Evolutionary conservation across 2,329 filamentous ascomycete species (phyloP).

Genomic region (Cercospora sesami): DNA sequence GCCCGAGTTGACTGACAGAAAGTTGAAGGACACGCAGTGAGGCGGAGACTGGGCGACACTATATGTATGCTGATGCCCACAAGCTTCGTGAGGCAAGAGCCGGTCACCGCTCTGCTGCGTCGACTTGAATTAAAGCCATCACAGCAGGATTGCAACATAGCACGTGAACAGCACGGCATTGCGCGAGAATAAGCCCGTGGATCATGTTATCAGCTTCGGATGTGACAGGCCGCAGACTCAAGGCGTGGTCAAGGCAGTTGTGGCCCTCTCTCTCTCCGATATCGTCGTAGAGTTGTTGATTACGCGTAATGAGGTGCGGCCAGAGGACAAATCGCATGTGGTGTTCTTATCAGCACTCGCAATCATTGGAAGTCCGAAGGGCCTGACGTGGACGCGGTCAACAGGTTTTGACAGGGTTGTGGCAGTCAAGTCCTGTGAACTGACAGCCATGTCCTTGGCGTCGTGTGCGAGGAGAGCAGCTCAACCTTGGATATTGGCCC

Average conservation of each 20-base stretch:
- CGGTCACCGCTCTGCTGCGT: neutral
- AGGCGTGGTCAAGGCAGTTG: neutral
- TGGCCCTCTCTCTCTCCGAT: neutral
- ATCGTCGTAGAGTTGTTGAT: neutral
- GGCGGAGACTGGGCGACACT: neutral
- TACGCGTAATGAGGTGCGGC: neutral
- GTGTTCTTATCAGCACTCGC: neutral
- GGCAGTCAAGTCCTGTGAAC: neutral
- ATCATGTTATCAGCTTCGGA: neutral
- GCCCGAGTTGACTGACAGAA: neutral
- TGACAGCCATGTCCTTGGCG: constrained; percentile 5
- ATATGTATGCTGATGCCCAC: neutral
- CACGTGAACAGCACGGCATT: constrained; percentile 1
- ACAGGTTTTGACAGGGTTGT: neutral
- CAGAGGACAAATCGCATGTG: neutral
- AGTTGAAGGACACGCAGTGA: neutral
- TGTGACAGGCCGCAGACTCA: neutral
- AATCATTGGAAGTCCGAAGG: neutral
- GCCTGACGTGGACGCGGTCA: neutral
- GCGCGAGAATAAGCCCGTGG: neutral
- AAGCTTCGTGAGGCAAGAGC: neutral
- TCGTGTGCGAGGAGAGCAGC: neutral
- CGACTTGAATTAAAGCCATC: neutral
- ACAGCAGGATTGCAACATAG: neutral
- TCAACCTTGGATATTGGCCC: neutral